Percentiles rank a stretch among this genome's conserved stretches.
These are phyloP conservation scores for Aegilops speltoides DNA, from an alignment of 176 grass and related monocot genomes.

Conservation along the genomic window DNA sequence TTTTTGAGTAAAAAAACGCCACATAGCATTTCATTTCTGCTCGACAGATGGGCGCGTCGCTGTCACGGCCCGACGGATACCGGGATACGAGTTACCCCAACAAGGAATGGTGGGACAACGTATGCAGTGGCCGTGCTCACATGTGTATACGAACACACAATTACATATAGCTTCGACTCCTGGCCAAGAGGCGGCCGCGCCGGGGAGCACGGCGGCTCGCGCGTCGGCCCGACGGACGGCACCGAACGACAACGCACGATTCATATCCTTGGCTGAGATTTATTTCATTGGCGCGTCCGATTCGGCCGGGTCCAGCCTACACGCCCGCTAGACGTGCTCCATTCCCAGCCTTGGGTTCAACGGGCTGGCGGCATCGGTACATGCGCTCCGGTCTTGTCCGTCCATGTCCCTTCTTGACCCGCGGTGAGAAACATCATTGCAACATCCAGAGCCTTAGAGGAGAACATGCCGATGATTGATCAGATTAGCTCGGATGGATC, in stretches of 20 bases:
- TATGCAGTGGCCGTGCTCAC: no score
- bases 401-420: not conserved
- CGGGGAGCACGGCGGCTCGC: not conserved
- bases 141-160: no score
- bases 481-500: no score
- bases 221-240: not conserved
- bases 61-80: no score
- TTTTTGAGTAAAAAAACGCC: no score
- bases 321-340: not conserved
- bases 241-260: not conserved
- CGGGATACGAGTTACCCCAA: not conserved
- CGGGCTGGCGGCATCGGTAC: not conserved
- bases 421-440: not conserved
- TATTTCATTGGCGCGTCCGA: not conserved
- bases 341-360: not conserved
- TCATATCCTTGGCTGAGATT: not conserved
- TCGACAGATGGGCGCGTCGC: no score
- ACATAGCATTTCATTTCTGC: no score
- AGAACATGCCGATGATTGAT: not conserved
- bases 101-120: not conserved
- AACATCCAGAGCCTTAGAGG: not conserved
- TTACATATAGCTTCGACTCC: no score
- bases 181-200: not conserved
- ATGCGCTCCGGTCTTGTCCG: not conserved
- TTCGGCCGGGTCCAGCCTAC: not conserved